Base-by-base conservation (phyloP, 164 flowering plant species). In the Nymphaea thermarum region DNA sequence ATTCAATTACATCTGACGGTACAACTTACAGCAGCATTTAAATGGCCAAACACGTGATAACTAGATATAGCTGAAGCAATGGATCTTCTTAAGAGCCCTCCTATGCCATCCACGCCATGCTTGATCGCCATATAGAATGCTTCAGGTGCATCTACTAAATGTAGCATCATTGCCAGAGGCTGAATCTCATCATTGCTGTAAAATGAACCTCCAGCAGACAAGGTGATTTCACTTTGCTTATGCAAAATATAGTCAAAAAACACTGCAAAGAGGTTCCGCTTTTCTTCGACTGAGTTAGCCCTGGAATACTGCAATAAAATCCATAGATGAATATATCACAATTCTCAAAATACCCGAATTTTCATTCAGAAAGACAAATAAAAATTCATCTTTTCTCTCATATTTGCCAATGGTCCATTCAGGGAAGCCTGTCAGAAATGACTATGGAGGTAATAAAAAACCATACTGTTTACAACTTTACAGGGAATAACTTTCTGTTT, bases 91-190 rank as follows among this genome's bases (percentile, higher is more conserved):
- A 94, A 71, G 71, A 91, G 79, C 72, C 84, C 93, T 66, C 91
- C 90, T 77, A 94, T 83, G 66, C 96, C 97, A 76, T 86, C 92
- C 44, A 91, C 77, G 64, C 99, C 98, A 72, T 91, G 86, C 77
- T 87, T 94, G 66, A 91, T 87, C 74, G 98, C 85, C 63, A 92
- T 85, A 69, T 88, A 84, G 70, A 87, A 90, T 57, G 99, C 99
- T 79, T 90, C 97, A 71, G 99, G 90, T 43, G 97, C 98, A 81
- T 92, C 86, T 66, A 89, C 92, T 72, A 86, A 87, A 75, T 78
- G 70, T 44, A 95, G 90, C 80, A 87, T 70, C 7, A 81, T 70
- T 42, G 91, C 93, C 69, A 95, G 77, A 69, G 87, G 88, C 73
- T 83, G 91, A 69, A 86, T 81, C 75, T 92, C 99, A 71, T 88